These are phyloP conservation scores for Magnusiomyces paraingens DNA, from an alignment of 1,139 yeast genomes.

Conservation along the genomic window DNA sequence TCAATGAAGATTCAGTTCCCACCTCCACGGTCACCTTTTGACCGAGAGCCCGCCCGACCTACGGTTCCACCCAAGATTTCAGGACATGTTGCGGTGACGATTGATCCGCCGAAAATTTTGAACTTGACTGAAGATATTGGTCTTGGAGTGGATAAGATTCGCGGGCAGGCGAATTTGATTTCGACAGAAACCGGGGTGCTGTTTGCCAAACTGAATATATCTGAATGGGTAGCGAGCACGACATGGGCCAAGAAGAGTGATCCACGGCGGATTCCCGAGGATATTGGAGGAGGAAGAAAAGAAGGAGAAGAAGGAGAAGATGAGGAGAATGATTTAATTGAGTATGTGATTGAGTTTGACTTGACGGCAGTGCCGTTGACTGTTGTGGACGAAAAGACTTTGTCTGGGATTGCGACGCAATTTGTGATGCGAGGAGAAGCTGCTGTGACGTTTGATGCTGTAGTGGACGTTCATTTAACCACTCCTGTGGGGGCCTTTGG, in stretches of 20 bases:
- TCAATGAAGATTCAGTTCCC: conserved; percentile 22
- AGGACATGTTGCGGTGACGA: conserved; percentile 22
- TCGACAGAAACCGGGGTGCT: conserved; percentile 19
- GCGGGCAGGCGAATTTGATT: conserved; percentile 30
- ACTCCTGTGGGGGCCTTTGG: conserved; percentile 39
- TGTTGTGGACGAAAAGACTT: conserved; percentile 27
- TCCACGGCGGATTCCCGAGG: conserved; percentile 6
- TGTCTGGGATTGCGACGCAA: conserved; percentile 27
- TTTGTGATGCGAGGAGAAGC: conserved; percentile 28
- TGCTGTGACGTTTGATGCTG: conserved; percentile 27
- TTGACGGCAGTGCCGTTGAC: conserved; percentile 30
- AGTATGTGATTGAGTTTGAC: conserved; percentile 24
- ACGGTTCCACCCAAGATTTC: conserved; percentile 22
- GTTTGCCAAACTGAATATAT: conserved; percentile 29
- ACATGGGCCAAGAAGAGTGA: conserved; percentile 21
- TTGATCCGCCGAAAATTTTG: conserved; percentile 21
- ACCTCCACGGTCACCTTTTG: conserved; percentile 17
- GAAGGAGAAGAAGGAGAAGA: conserved; percentile 12
- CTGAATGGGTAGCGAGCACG: conserved; percentile 32
- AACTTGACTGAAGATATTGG: conserved; percentile 18
- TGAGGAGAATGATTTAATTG: conserved; percentile 4
- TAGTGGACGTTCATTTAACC: conserved; percentile 34
- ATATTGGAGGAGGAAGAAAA: too few relatives aligned
- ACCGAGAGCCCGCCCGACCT: conserved; percentile 10
- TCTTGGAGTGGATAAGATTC: conserved; percentile 20